Percentiles rank a stretch among this genome's conserved stretches.
Conservation (phyloP, 148 eudicot species). For the Camellia lanceoleosa region DNA sequence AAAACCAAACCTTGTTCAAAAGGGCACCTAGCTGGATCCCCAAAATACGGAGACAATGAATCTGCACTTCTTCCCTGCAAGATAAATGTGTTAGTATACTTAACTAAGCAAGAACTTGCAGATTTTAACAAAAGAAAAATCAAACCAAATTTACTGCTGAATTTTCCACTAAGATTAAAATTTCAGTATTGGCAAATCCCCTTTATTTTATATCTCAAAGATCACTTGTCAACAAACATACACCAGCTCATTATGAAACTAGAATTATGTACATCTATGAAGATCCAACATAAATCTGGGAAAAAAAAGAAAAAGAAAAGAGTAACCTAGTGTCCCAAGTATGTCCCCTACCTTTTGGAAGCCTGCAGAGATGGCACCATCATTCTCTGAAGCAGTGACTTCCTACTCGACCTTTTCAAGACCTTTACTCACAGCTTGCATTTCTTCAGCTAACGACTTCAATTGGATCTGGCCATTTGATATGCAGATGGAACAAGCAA, state of each 20-base stretch:
- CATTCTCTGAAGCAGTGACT: constrained; percentile 85
- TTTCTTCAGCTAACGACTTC: constrained; percentile 96
- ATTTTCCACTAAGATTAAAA: too few species aligned
- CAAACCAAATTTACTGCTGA: too few species aligned
- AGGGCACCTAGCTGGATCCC: constrained; percentile 96
- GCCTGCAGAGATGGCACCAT: constrained; percentile 81
- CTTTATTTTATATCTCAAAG: too few species aligned
- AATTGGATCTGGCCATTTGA: constrained; percentile 67
- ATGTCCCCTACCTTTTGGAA: constrained; percentile 65
- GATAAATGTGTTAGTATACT: constrained; percentile 7
- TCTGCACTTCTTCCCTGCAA: constrained; percentile 97
- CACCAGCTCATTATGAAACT: too few species aligned
- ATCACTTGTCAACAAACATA: too few species aligned
- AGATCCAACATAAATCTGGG: not conserved
- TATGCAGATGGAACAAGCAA: constrained; percentile 9
- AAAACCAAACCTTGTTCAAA: constrained; percentile 91
- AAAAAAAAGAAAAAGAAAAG: not conserved
- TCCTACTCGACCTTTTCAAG: constrained; percentile 99
- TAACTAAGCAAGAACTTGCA: not conserved
- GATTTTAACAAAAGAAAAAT: too few species aligned
- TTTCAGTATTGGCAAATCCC: too few species aligned
- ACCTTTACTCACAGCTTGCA: constrained; percentile 99
- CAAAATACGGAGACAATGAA: constrained; percentile 88
- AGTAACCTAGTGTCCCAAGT: not conserved
- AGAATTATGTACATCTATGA: not conserved